Percentiles rank a stretch among this genome's conserved stretches.
phyloP scores from a whole-genome alignment of 2,329 filamentous ascomycete species.

The Penicillium freii region DNA sequence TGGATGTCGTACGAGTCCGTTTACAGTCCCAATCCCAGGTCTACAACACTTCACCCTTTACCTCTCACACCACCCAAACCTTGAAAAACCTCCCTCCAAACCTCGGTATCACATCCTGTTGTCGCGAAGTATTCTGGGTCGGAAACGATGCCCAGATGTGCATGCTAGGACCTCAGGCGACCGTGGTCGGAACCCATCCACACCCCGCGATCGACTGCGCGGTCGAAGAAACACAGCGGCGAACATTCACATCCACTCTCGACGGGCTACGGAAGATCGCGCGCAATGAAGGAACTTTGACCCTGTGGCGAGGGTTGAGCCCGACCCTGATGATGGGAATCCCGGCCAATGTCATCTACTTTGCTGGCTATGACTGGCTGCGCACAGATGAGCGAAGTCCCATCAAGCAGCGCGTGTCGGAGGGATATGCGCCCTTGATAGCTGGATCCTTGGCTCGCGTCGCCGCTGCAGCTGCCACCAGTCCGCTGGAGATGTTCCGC shows the following conservation, averaged over 20 bases:
- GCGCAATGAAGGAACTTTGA: conserved; percentile 80
- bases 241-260: conserved; percentile 83
- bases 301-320: conserved; percentile 90
- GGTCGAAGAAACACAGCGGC: conserved; percentile 79
- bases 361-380: conserved; percentile 95
- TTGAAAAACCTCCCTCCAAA: conserved; percentile 74
- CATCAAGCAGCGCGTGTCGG: conserved; percentile 61
- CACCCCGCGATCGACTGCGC: conserved; percentile 67
- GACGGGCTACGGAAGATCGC: conserved; percentile 94
- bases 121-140: conserved; percentile 94
- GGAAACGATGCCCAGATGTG: conserved; percentile 81
- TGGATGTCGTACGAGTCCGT: conserved; percentile 94
- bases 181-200: conserved; percentile 43
- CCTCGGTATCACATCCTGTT: conserved; percentile 90
- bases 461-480: conserved; percentile 77
- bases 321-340: conserved; percentile 92
- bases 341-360: conserved; percentile 96
- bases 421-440: conserved; percentile 73
- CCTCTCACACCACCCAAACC: conserved; percentile 48
- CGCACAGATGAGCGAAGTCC: conserved; percentile 72
- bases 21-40: conserved; percentile 75
- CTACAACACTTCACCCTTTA: conserved; percentile 56
- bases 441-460: conserved; percentile 77
- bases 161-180: conserved; percentile 57
- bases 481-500: conserved; percentile 89